A percentile compares a stretch with the other conserved stretches of the same genome.
Evolutionary conservation across 495 filamentous ascomycete genomes (phyloP).

Genomic region (Penicillium roqueforti): DNA sequence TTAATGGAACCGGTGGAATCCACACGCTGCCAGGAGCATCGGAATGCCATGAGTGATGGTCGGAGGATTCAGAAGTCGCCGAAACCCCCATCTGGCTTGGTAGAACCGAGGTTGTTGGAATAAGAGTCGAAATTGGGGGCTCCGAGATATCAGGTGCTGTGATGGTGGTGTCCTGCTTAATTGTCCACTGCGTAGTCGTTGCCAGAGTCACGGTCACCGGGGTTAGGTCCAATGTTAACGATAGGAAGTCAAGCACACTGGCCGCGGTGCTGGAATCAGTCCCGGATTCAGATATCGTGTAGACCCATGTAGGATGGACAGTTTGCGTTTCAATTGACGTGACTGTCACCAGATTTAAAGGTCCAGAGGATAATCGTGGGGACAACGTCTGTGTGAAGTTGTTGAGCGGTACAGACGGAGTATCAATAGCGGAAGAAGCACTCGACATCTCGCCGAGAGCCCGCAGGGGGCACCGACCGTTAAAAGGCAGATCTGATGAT

Average conservation of each 20-base stretch:
- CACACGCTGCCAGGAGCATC: not conserved
- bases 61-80: not conserved
- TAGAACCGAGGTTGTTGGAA: not conserved
- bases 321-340: slow-evolving; percentile 5
- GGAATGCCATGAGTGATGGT: not conserved
- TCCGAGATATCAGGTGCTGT: not conserved
- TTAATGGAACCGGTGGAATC: not conserved
- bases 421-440: not conserved
- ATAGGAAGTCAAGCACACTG: not conserved
- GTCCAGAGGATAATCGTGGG: not conserved
- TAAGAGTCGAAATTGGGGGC: not conserved
- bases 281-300: not conserved
- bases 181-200: not conserved
- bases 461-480: not conserved
- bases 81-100: not conserved
- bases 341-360: not conserved
- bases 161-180: not conserved
- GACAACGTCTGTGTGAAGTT: not conserved
- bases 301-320: slow-evolving; percentile 3
- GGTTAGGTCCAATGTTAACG: not conserved
- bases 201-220: not conserved
- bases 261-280: not conserved
- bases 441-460: not conserved
- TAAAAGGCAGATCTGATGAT: not conserved
- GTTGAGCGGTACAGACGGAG: not conserved